Percentiles rank a stretch among this genome's conserved stretches.
phyloP scores from a whole-genome alignment of 371 early-diverging fungal genomes.

The Actinomucor elegans region DNA sequence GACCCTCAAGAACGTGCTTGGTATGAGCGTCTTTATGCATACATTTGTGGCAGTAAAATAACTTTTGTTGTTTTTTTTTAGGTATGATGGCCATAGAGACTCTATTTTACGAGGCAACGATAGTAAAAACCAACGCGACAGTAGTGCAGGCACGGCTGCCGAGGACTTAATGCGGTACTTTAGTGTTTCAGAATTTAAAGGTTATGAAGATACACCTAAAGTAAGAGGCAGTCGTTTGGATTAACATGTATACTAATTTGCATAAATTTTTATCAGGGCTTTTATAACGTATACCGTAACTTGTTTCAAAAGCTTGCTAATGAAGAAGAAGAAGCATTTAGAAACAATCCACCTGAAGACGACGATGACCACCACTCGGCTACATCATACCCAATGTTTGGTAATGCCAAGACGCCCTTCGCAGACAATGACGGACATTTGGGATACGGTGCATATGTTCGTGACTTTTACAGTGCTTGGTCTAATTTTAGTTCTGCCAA shows the following conservation, averaged over 20 bases:
- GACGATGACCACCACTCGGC: slow-evolving; percentile 25
- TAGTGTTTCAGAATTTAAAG: slow-evolving; percentile 61
- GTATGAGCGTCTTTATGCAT: slow-evolving; percentile 45
- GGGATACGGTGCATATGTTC: slow-evolving; percentile 36
- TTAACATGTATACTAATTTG: background rate
- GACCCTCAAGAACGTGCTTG: slow-evolving; percentile 91
- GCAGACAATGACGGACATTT: slow-evolving; percentile 41
- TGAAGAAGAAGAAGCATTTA: slow-evolving; percentile 75
- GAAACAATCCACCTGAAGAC: slow-evolving; percentile 40
- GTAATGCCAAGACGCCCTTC: slow-evolving; percentile 51
- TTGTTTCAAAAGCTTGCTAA: slow-evolving; percentile 76
- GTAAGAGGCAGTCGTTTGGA: slow-evolving; percentile 18
- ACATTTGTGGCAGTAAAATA: no score
- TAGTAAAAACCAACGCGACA: slow-evolving; percentile 23
- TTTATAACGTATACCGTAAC: slow-evolving; percentile 77
- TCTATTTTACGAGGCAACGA: slow-evolving; percentile 78
- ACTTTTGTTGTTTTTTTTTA: no score
- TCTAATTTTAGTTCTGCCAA: slow-evolving; percentile 73
- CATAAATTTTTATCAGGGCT: slow-evolving; percentile 50
- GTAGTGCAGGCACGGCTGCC: slow-evolving; percentile 54
- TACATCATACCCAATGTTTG: slow-evolving; percentile 59
- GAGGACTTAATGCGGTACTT: slow-evolving; percentile 74
- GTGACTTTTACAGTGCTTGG: slow-evolving; percentile 81
- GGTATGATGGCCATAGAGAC: slow-evolving; percentile 84
- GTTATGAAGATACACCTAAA: slow-evolving; percentile 64